phyloP scores from a whole-genome alignment of 2,329 filamentous ascomycete species.

The Arachnopeziza araneosa region DNA sequence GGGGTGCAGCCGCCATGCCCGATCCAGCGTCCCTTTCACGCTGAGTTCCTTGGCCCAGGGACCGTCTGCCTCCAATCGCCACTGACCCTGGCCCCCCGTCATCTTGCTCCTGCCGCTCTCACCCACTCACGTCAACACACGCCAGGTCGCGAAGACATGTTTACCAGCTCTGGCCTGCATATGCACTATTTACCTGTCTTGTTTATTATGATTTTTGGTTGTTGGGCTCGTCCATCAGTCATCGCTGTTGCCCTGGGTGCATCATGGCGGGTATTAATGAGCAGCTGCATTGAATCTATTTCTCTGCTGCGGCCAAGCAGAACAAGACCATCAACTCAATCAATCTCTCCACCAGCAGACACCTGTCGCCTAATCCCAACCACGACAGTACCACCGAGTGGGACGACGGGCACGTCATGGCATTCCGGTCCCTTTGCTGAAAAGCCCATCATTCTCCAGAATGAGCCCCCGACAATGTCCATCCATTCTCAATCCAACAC shows the following conservation, averaged over 20 bases:
- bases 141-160: not conserved
- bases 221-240: not conserved
- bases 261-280: not conserved
- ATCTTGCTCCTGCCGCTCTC: not conserved
- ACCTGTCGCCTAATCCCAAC: not conserved
- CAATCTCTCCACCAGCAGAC: too few relatives aligned
- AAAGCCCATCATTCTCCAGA: conserved; percentile 21
- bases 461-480: conserved; percentile 8
- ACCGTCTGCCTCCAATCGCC: not conserved
- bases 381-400: conserved; percentile 4
- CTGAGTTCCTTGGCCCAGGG: not conserved
- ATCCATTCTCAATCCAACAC: conserved; percentile 14
- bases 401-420: conserved; percentile 11
- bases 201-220: not conserved
- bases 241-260: not conserved
- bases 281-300: too few relatives aligned
- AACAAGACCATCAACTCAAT: too few relatives aligned
- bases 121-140: not conserved
- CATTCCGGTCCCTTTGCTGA: conserved; percentile 4
- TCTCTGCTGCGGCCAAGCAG: too few relatives aligned
- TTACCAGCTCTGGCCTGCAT: not conserved
- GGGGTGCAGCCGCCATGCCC: too few relatives aligned
- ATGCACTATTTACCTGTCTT: not conserved
- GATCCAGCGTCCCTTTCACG: too few relatives aligned
- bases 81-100: not conserved